Evolutionary conservation across 305 asterid genomes (phyloP), one percentile per base, ranked within the genome.

Genomic region (Monarda citriodora): DNA sequence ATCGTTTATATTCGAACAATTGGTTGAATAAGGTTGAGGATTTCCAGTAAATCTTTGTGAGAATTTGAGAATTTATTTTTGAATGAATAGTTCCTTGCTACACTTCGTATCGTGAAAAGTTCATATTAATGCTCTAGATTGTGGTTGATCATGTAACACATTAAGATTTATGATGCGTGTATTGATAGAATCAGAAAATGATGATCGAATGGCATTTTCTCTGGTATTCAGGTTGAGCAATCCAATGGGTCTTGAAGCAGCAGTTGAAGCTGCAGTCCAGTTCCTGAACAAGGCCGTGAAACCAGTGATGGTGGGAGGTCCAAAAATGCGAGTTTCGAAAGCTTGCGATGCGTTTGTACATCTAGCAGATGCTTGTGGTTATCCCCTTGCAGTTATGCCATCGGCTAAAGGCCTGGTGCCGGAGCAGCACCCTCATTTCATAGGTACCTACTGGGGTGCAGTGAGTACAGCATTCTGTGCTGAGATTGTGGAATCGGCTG

Each of bases 251-350:
- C 60, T 82, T 14, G 58, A 72, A 53, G 89, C 85, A 29, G 94
- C 94, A 15, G 94, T 76, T 34, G 88, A 85, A 12, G 88, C 94
- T 13, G 75, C 90, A 42, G 72, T 65, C 2, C 79, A 68, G 17
- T 85, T 85, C 77, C 56, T 85, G 46, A 72, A 75, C 82, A 85
- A 80, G 70, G 90, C 88, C 1, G 86, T 85, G 71, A 85, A 85
- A 21, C 90, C 90, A 3, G 86, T 82, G 23, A 61, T 85, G 70
- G 72, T 85, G 44, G 94, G 86, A 69, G 94, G 94, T 7, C 88
- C 90, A 9, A 85, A 82, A 51, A 38, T 85, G 31, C 71, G 90
- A 3, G 84, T 71, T 12, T 67, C 94, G 9, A 80, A 82, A 56
- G 86, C 94, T 7, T 48, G 67, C 36, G 53, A 65, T 12, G 78